Evolutionary conservation across 2,329 filamentous ascomycete genomes (phyloP).

Genomic region (Trichothecium roseum): DNA sequence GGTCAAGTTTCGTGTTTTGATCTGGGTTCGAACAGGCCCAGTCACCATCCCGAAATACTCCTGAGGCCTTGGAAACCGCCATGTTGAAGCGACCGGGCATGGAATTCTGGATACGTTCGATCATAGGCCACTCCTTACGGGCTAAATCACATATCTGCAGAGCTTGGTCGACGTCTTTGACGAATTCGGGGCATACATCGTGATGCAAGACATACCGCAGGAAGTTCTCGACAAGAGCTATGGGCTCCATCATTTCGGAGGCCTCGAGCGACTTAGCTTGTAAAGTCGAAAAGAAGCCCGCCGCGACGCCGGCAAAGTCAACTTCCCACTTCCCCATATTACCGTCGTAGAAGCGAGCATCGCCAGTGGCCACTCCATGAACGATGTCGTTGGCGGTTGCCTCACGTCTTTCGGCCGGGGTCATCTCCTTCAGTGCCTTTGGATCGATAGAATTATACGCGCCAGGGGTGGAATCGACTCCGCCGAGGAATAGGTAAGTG

Average conservation of each 20-base stretch:
- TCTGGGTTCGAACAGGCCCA: constrained; percentile 24
- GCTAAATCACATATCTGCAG: constrained; percentile 56
- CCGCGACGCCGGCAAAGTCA: constrained; percentile 69
- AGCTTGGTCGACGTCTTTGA: constrained; percentile 54
- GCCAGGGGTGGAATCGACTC: constrained; percentile 50
- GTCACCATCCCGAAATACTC: constrained; percentile 18
- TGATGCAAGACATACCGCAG: constrained; percentile 80
- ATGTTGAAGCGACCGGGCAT: constrained; percentile 75
- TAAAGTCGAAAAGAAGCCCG: constrained; percentile 61
- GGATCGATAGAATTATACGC: constrained; percentile 50
- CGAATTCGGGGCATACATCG: constrained; percentile 76
- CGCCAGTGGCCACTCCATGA: constrained; percentile 17
- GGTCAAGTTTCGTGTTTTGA: neutral
- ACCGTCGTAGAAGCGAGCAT: constrained; percentile 37
- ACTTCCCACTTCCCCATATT: constrained; percentile 56
- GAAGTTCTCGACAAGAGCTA: constrained; percentile 70
- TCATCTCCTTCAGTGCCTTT: constrained; percentile 43
- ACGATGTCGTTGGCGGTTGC: constrained; percentile 55
- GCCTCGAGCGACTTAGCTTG: constrained; percentile 45
- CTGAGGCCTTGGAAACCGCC: constrained; percentile 61
- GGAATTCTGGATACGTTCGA: constrained; percentile 35
- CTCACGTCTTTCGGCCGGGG: constrained; percentile 49
- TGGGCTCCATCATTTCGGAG: constrained; percentile 42
- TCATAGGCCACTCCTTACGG: constrained; percentile 53
- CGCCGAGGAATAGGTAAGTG: constrained; percentile 75